Percentiles rank a stretch among this genome's conserved stretches.
Conservation (phyloP, 2,329 filamentous ascomycete genomes). For the Ophiocordyceps camponoti-saundersi region DNA sequence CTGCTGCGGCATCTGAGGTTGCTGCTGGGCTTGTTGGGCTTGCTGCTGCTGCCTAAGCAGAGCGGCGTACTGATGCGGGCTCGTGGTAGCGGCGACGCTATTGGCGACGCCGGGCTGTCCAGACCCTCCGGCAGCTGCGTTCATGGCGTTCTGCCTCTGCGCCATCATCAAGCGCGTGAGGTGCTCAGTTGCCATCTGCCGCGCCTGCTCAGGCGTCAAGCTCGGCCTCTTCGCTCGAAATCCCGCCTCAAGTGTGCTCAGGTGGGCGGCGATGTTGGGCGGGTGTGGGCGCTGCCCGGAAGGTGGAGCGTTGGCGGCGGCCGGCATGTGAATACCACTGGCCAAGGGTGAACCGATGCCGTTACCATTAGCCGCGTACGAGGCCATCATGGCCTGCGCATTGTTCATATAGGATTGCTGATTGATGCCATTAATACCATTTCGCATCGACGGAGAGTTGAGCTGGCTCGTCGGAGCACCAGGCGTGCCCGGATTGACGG, state of each 20-base stretch:
- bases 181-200: slow-evolving; percentile 33
- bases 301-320: slow-evolving; percentile 23
- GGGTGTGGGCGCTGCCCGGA: slow-evolving; percentile 22
- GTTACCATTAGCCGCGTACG: slow-evolving; percentile 24
- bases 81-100: slow-evolving; percentile 28
- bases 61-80: slow-evolving; percentile 43
- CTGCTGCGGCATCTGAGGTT: slow-evolving; percentile 7
- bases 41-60: slow-evolving; percentile 40
- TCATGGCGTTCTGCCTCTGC: slow-evolving; percentile 36
- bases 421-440: slow-evolving; percentile 24
- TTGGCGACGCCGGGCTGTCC: slow-evolving; percentile 30
- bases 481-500: slow-evolving; percentile 14
- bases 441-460: slow-evolving; percentile 26
- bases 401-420: slow-evolving; percentile 36
- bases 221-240: slow-evolving; percentile 34
- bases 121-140: slow-evolving; percentile 32
- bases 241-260: slow-evolving; percentile 31
- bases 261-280: slow-evolving; percentile 28
- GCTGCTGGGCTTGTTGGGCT: slow-evolving; percentile 17
- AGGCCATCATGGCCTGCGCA: slow-evolving; percentile 34
- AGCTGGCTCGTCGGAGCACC: slow-evolving; percentile 20
- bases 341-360: slow-evolving; percentile 27
- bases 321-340: slow-evolving; percentile 27
- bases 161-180: slow-evolving; percentile 28
- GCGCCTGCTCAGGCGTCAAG: slow-evolving; percentile 29